Evolutionary conservation across 805 yeast genomes (phyloP).

Genomic region (Hanseniaspora singularis): DNA sequence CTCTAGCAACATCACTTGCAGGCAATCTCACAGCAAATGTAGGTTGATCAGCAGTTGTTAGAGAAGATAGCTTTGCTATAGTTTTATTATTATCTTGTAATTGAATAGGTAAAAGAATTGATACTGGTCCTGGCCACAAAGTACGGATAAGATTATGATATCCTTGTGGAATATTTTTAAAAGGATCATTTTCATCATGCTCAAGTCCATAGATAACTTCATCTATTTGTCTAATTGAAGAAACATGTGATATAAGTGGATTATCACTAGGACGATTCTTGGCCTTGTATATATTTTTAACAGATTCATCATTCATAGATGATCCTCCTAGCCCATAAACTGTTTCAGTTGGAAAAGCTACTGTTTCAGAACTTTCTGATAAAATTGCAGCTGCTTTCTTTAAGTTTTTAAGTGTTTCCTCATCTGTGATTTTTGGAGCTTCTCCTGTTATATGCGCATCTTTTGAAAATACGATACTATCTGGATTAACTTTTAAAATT

Average conservation of each 20-base stretch:
- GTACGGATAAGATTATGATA: conserved; percentile 52
- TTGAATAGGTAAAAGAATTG: conserved; percentile 62
- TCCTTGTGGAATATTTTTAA: conserved; percentile 48
- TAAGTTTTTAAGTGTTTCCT: conserved; percentile 41
- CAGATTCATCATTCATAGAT: conserved; percentile 61
- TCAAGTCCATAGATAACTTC: conserved; percentile 39
- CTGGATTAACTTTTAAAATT: conserved; percentile 45
- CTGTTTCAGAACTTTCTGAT: conserved; percentile 42
- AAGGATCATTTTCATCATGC: conserved; percentile 18
- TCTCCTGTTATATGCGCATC: conserved; percentile 30
- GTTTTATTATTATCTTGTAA: conserved; percentile 21
- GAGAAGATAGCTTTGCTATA: conserved; percentile 42
- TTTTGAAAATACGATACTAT: conserved; percentile 36
- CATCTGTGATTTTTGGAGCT: conserved; percentile 39
- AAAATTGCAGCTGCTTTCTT: conserved; percentile 48
- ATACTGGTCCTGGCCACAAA: conserved; percentile 96
- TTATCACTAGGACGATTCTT: conserved; percentile 93
- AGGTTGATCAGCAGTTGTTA: conserved; percentile 75
- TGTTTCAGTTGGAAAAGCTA: conserved; percentile 94
- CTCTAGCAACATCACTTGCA: conserved; percentile 75
- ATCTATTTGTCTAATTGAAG: conserved; percentile 61
- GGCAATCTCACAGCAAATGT: conserved; percentile 93
- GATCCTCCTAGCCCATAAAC: conserved; percentile 94
- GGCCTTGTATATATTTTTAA: conserved; percentile 65
- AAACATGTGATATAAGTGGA: conserved; percentile 82